A percentile compares a stretch with the other conserved stretches of the same genome.
Evolutionary conservation across 169 alveolate species (phyloP).

Genomic region (Plasmodium adleri): DNA sequence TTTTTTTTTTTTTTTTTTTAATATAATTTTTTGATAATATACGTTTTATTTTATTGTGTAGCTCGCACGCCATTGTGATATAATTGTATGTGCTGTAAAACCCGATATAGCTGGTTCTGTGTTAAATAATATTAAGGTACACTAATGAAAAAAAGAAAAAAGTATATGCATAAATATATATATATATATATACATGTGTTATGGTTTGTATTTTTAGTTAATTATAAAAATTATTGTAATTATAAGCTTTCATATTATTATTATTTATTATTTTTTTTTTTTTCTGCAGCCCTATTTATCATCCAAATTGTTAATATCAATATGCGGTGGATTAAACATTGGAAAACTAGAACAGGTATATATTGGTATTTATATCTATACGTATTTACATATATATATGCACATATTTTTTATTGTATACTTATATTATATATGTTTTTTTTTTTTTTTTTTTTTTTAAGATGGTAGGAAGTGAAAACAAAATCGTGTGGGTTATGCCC

Average conservation of each 20-base stretch:
- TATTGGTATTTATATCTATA: no score
- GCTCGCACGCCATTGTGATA: slow-evolving; percentile 32
- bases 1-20: no score
- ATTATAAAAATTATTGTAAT: background rate
- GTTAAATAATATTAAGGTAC: slow-evolving; percentile 49
- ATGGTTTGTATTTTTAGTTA: background rate
- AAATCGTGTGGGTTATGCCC: slow-evolving; percentile 75
- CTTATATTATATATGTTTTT: background rate
- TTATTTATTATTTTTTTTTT: background rate
- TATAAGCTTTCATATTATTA: background rate
- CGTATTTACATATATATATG: background rate
- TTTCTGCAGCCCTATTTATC: slow-evolving; percentile 3
- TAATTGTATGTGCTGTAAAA: slow-evolving; percentile 72
- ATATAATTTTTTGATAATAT: no score
- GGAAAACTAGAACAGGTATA: slow-evolving; percentile 53
- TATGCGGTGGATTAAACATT: slow-evolving; percentile 66
- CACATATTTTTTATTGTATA: background rate
- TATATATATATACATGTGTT: slow-evolving; percentile 1
- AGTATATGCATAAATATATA: slow-evolving; percentile 5
- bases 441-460: background rate
- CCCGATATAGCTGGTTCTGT: slow-evolving; percentile 64
- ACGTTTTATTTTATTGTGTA: slow-evolving; percentile 6
- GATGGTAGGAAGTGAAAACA: slow-evolving; percentile 17
- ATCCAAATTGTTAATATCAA: slow-evolving; percentile 59
- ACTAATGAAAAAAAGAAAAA: background rate